Conservation (phyloP, 345 rosid genomes). For the Syzygium oleosum region DNA sequence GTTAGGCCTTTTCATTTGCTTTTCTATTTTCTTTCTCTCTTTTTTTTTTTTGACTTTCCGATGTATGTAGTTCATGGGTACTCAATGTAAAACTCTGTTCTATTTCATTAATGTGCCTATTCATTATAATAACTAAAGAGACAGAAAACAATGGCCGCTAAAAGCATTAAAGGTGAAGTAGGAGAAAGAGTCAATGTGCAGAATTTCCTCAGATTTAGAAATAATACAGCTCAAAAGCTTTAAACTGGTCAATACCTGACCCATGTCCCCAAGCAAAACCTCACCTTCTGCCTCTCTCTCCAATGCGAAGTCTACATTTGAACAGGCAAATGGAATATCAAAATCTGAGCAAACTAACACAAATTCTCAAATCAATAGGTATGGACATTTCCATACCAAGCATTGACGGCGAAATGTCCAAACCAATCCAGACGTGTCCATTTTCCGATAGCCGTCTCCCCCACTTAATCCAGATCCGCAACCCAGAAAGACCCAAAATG, state of each 20-base stretch:
- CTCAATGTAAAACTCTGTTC: background rate
- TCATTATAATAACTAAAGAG: background rate
- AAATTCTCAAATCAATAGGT: background rate
- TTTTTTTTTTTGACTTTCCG: background rate
- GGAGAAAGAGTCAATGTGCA: background rate
- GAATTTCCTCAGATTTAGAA: background rate
- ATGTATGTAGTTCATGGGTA: background rate
- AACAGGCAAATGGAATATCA: background rate
- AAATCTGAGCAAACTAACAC: background rate
- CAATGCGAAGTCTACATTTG: constrained; percentile 54
- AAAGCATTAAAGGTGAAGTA: background rate
- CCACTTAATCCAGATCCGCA: constrained; percentile 94
- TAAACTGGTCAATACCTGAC: constrained; percentile 40
- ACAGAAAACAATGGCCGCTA: background rate
- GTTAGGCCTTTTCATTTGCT: background rate
- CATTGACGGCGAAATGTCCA: constrained; percentile 83
- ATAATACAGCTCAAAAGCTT: background rate
- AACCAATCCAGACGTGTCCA: constrained; percentile 61
- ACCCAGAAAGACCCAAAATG: constrained; percentile 23
- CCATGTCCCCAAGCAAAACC: constrained; percentile 88
- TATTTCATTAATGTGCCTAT: fast-evolving
- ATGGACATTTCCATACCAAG: constrained; percentile 35
- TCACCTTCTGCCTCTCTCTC: constrained; percentile 93
- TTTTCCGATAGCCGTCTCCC: constrained; percentile 72
- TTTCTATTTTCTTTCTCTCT: background rate